phyloP scores from a whole-genome alignment of 495 filamentous ascomycete species.

The Tuber calosporum region DNA sequence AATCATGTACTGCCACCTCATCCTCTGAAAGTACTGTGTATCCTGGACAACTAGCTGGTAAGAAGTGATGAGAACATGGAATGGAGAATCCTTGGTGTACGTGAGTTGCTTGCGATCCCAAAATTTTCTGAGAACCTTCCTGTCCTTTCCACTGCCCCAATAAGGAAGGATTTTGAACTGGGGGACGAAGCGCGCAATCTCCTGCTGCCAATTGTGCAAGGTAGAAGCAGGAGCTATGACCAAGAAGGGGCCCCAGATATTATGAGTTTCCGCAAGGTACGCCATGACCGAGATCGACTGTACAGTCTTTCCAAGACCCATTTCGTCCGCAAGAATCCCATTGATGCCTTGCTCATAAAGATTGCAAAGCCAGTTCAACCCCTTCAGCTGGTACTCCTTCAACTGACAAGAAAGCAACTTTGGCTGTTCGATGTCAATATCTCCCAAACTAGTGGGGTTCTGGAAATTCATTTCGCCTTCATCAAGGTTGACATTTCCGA shows the following conservation, averaged over 20 bases:
- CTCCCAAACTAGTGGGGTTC: constrained; percentile 88
- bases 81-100: constrained; percentile 83
- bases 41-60: constrained; percentile 96
- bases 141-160: constrained; percentile 90
- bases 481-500: constrained; percentile 53
- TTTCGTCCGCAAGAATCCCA: constrained; percentile 96
- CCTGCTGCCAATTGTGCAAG: constrained; percentile 98
- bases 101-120: constrained; percentile 98
- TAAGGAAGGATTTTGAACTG: constrained; percentile 91
- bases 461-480: constrained; percentile 99
- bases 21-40: constrained; percentile 94
- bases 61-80: constrained; percentile 93
- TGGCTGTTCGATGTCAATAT: constrained; percentile 87
- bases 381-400: constrained; percentile 98
- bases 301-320: constrained; percentile 98
- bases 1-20: constrained; percentile 99
- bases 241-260: constrained; percentile 97
- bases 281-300: constrained; percentile 99
- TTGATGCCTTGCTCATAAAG: constrained; percentile 99
- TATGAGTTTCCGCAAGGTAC: constrained; percentile 91
- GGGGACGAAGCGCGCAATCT: constrained; percentile 89
- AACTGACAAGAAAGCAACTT: constrained; percentile 87
- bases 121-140: constrained; percentile 94
- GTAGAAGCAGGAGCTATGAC: constrained; percentile 96
- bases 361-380: constrained; percentile 97